phyloP scores from a whole-genome alignment of 2,329 filamentous ascomycete genomes.

The Colletotrichum cordylinicola region DNA sequence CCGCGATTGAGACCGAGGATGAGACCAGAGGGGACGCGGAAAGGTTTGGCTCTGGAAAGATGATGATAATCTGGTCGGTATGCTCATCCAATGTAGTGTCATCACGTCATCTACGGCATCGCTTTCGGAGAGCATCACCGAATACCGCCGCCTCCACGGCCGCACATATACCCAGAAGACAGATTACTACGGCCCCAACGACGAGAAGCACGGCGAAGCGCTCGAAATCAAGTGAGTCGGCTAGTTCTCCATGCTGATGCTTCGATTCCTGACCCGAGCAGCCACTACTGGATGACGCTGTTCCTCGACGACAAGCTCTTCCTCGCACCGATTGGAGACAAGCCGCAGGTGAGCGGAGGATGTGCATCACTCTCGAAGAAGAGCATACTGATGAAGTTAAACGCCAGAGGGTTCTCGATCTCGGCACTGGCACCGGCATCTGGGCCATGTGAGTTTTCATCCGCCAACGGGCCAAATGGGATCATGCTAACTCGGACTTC shows the following conservation, averaged over 20 bases:
- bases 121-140: background rate
- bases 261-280: background rate
- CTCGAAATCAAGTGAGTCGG: conserved; percentile 24
- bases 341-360: background rate
- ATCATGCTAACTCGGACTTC: no score
- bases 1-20: background rate
- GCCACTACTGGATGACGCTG: conserved; percentile 30
- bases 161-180: background rate
- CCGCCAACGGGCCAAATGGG: no score
- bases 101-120: background rate
- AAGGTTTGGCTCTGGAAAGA: background rate
- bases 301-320: conserved; percentile 25
- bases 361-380: background rate
- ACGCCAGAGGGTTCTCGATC: conserved; percentile 42
- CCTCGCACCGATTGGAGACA: conserved; percentile 7
- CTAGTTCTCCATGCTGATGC: no score
- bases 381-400: background rate
- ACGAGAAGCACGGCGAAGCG: conserved; percentile 28
- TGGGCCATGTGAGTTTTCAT: conserved; percentile 42
- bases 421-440: conserved; percentile 48
- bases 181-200: conserved; percentile 33
- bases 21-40: background rate
- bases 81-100: background rate
- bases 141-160: background rate
- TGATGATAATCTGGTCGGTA: no score